Evolutionary conservation across 2,329 filamentous ascomycete species (phyloP), one percentile per base, ranked within the genome.

Genomic region (Aspergillus sp.): DNA sequence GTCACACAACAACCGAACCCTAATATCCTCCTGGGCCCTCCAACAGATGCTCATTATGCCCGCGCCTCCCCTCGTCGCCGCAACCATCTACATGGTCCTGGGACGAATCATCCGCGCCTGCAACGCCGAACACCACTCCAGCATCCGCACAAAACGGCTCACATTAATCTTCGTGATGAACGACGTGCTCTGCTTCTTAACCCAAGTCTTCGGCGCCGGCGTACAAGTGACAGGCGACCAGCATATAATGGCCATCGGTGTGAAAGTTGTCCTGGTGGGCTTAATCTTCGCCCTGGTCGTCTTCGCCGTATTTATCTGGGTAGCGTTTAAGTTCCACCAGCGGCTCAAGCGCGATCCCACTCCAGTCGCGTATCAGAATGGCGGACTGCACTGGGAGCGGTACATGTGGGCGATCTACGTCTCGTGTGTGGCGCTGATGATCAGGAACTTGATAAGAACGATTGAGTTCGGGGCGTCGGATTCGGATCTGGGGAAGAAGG

Each of bases 41-140:
- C 77, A 80, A 57, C 69, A 72, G 31, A 70, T 78, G 56, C 67
- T 52, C 5, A 11, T 52, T 32, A 54, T 52, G 1, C 29, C 42
- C 14, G 54, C 32, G 16, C n/a, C 24, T 32, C 54, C 62, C 24
- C 47, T 57, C 14, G 52, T 55, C 32, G 80, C 75, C 0, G 54
- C 56, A 55, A 66, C 64, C 11, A 65, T 63, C 52, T 67, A 64
- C 39, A 64, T 64, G 60, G 52, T 56, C 6, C 55, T 60, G 20
- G 76, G 74, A 1, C 73, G 76, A 0, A 68, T 78, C n/a, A 75
- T 79, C 31, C 60, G 62, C 11, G 58, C 72, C 24, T 67, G 74
- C 7, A 57, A 72, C 36, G 75, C 73, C 5, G 74, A 79, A 52
- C 49, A 67, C 16, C 65, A 72, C 22, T 71, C 75, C 10, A 58